Evolutionary conservation across 192 early-diverging fungal genomes (phyloP).

Genomic region (Coemansia sp.): DNA sequence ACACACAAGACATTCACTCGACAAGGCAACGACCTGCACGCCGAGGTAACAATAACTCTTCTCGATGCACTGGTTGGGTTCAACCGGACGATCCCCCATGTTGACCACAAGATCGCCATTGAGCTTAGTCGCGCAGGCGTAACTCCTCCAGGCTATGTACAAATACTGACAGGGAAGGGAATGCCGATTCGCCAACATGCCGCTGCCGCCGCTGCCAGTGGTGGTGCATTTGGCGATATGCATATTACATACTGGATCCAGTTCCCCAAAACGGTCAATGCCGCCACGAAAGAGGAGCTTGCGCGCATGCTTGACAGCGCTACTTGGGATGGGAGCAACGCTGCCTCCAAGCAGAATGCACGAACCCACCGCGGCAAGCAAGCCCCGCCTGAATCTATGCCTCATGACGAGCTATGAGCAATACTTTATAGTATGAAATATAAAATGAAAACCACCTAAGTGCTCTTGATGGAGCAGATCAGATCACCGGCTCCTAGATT

Average conservation of each 20-base stretch:
- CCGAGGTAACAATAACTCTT: conserved; percentile 74
- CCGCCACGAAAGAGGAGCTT: conserved; percentile 12
- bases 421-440: not conserved
- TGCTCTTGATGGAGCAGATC: conserved; percentile 54
- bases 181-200: conserved; percentile 66
- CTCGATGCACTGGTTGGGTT: conserved; percentile 81
- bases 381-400: conserved; percentile 4
- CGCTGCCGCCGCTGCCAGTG: not conserved
- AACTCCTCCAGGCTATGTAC: conserved; percentile 70
- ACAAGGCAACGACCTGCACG: conserved; percentile 72
- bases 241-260: conserved; percentile 86
- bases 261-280: conserved; percentile 60
- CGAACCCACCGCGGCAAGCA: conserved; percentile 19
- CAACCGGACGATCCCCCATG: conserved; percentile 66
- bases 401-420: conserved; percentile 41
- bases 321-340: conserved; percentile 32
- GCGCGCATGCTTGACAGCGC: conserved; percentile 9
- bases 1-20: conserved; percentile 75
- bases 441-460: conserved; percentile 1
- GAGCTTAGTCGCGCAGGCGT: conserved; percentile 58
- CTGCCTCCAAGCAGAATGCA: not conserved
- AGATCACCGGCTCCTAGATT: conserved; percentile 81
- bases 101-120: conserved; percentile 71
- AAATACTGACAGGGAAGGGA: conserved; percentile 77
- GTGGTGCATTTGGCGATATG: conserved; percentile 57